phyloP scores from a whole-genome alignment of 108 stramenopile genomes.

The Cyclostephanos tholiformis region DNA sequence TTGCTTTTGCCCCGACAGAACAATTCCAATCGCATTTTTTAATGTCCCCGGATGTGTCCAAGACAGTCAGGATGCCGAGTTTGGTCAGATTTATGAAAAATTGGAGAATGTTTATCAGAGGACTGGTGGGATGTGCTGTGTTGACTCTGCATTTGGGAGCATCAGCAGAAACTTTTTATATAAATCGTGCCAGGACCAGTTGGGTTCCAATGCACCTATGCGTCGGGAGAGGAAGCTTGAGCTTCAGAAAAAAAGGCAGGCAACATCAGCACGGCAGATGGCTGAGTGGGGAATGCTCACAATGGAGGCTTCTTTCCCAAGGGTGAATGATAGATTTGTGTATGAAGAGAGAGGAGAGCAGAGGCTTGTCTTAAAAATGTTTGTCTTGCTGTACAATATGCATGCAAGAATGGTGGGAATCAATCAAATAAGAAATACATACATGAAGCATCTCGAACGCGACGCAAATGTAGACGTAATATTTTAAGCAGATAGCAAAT shows the following conservation, averaged over 20 bases:
- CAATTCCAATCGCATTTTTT: no score
- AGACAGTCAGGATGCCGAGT: no score
- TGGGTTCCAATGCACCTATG: no score
- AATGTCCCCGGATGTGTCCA: no score
- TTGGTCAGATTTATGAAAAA: no score
- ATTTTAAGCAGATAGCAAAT: not conserved
- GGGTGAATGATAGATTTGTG: conserved; percentile 29
- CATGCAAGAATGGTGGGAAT: conserved; percentile 25
- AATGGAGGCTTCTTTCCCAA: conserved; percentile 44
- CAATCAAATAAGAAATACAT: conserved; percentile 43
- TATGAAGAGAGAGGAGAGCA: conserved; percentile 47
- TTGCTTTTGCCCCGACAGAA: no score
- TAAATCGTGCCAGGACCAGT: no score
- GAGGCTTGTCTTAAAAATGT: conserved; percentile 9
- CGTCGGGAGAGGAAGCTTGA: no score
- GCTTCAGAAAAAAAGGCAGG: conserved; percentile 2
- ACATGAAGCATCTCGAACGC: conserved; percentile 20
- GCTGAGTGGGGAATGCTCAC: conserved; percentile 50
- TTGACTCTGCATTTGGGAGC: no score
- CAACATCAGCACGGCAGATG: conserved; percentile 22
- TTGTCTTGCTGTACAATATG: conserved; percentile 32
- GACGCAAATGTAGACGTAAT: conserved; percentile 13
- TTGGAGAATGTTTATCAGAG: no score
- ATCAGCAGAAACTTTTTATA: no score
- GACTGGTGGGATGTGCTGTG: no score